Conservation (phyloP, 495 filamentous ascomycete genomes). For the Penicillium turbatum region DNA sequence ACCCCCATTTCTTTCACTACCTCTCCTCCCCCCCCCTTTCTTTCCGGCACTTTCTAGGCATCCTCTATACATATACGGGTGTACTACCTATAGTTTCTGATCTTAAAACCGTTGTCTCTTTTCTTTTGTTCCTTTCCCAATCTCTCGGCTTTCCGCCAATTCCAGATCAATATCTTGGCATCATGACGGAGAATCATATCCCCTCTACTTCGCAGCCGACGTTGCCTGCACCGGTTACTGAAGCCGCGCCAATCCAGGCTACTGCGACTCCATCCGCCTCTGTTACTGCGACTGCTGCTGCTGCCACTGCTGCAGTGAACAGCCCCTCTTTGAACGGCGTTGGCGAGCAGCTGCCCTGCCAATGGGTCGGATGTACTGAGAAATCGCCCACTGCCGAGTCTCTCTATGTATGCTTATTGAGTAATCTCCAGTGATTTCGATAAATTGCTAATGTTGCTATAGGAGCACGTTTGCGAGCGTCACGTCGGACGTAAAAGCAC, state of each 20-base stretch:
- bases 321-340: constrained; percentile 35
- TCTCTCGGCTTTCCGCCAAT: constrained; percentile 27
- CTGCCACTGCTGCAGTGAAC: constrained; percentile 43
- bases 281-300: constrained; percentile 37
- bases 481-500: constrained; percentile 99
- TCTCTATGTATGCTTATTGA: constrained; percentile 74
- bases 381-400: constrained; percentile 72
- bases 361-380: constrained; percentile 84
- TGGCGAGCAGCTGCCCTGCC: constrained; percentile 66
- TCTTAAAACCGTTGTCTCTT: background rate
- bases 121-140: background rate
- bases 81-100: background rate
- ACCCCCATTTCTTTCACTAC: constrained; percentile 6
- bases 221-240: constrained; percentile 26
- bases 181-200: constrained; percentile 25
- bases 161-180: constrained; percentile 29
- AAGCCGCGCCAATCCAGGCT: constrained; percentile 21
- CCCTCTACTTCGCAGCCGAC: constrained; percentile 24
- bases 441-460: background rate
- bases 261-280: constrained; percentile 25
- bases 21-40: constrained; percentile 15
- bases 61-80: background rate
- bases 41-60: constrained; percentile 10
- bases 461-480: constrained; percentile 98
- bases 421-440: background rate